phyloP scores from a whole-genome alignment of 495 filamentous ascomycete genomes.

The Penicillium ucsense region DNA sequence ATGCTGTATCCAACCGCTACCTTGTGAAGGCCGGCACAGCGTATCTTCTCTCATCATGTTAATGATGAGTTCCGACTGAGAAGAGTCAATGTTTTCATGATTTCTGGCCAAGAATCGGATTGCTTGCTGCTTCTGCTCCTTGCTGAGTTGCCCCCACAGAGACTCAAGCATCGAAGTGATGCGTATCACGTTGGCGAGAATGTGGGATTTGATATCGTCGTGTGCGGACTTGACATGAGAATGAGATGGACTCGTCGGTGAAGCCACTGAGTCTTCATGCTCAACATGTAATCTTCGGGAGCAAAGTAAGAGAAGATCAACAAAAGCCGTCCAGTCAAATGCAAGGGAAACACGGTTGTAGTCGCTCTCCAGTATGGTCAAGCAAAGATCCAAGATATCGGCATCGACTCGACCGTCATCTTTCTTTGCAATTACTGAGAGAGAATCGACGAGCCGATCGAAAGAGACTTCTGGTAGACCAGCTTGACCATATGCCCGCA shows the following conservation, averaged over 20 bases:
- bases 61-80: constrained; percentile 35
- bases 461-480: constrained; percentile 50
- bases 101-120: constrained; percentile 30
- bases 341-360: constrained; percentile 25
- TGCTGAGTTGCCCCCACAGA: constrained; percentile 33
- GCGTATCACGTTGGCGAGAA: constrained; percentile 29
- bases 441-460: constrained; percentile 43
- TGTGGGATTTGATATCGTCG: constrained; percentile 31
- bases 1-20: constrained; percentile 55
- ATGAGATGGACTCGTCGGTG: constrained; percentile 14
- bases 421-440: constrained; percentile 43
- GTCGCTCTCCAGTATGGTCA: constrained; percentile 33
- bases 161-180: constrained; percentile 30
- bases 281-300: constrained; percentile 46
- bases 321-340: constrained; percentile 23
- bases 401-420: constrained; percentile 44
- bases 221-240: constrained; percentile 14
- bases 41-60: constrained; percentile 29
- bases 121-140: constrained; percentile 28
- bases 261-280: constrained; percentile 8
- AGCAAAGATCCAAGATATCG: constrained; percentile 43
- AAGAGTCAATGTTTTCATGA: constrained; percentile 30
- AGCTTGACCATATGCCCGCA: constrained; percentile 45
- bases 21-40: constrained; percentile 59
- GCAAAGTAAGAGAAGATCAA: constrained; percentile 51